Evolutionary conservation across 2,329 filamentous ascomycete genomes (phyloP).

Genomic region (Diaporthe destruens): DNA sequence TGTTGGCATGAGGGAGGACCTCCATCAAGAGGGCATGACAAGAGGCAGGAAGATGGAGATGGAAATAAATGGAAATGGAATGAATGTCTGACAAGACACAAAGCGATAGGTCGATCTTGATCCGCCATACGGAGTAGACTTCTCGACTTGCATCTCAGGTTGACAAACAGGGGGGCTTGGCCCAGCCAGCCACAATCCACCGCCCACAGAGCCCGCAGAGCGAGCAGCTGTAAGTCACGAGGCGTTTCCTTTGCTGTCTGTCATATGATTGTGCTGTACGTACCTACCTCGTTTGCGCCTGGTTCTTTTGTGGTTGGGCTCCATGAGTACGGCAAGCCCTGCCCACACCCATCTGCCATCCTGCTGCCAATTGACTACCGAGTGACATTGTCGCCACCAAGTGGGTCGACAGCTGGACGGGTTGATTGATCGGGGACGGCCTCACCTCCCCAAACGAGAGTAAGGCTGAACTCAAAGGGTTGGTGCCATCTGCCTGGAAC

Average conservation of each 20-base stretch:
- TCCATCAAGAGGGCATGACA: neutral
- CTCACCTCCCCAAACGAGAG: slow-evolving; percentile 33
- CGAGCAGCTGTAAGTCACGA: slow-evolving; percentile 32
- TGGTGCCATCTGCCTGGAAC: slow-evolving; percentile 34
- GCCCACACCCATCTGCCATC: neutral
- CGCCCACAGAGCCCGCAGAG: slow-evolving; percentile 1
- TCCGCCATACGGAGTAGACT: neutral
- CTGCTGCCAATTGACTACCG: slow-evolving; percentile 33
- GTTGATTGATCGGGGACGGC: slow-evolving; percentile 17
- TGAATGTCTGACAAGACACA: slow-evolving; percentile 30
- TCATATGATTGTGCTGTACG: neutral
- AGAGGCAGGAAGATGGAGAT: neutral
- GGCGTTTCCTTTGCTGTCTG: slow-evolving; percentile 5
- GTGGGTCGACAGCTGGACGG: slow-evolving; percentile 20
- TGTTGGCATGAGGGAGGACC: slow-evolving; percentile 6
- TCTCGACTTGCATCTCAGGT: slow-evolving; percentile 29
- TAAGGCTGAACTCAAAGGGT: slow-evolving; percentile 25
- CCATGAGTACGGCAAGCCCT: neutral
- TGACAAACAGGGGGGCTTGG: slow-evolving; percentile 37
- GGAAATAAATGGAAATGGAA: neutral
- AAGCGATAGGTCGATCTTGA: slow-evolving; percentile 30
- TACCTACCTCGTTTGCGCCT: neutral
- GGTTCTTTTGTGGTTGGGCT: neutral
- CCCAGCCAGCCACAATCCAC: slow-evolving; percentile 24
- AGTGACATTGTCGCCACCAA: slow-evolving; percentile 28